Evolutionary conservation across 2,329 filamentous ascomycete species (phyloP), one percentile per base, ranked within the genome.

Genomic region (Scedosporium aurantiacum): DNA sequence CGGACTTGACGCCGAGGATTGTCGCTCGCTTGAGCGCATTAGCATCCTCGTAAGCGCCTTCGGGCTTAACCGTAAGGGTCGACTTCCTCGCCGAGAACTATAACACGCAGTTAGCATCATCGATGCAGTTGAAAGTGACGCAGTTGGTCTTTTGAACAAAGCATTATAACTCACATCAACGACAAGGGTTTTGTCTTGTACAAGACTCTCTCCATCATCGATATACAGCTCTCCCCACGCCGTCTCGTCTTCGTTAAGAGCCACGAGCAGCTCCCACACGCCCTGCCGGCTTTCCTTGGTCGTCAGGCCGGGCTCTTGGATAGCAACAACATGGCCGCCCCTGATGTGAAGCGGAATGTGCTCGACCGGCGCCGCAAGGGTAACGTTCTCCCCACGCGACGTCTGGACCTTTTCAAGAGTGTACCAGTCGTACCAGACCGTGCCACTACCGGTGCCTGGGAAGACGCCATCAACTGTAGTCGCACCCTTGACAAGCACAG

Each of bases 201-300:
- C 74, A 58, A 92, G 67, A 27, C 81, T 85, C 63, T 85, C 84
- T 7, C 90, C 90, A 63, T 95, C 90, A 66, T 94, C 90, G 4
- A 94, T 74, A 70, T 92, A 94, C 62, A 94, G 75, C 59, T 78
- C 76, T 0, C 90, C 90, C 1, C 69, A 71, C 0, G 90, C 90
- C 5, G 75, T 82, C 2, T 86, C 88, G 59, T 87, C 75, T 0
- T 70, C 68, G 5, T 80, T 83, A 0, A 88, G 79, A 0, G 89
- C 86, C 54, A 95, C 79, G 41, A 93, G 68, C 58, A 95, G 75
- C 69, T 86, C 80, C 74, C 93, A 93, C 65, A 85, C 78, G 66
- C 88, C 77, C 65, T 82, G 78, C 50, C 87, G 79, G 43, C 89
- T 74, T 52, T 80, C 81, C 0, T 78, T 79, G 0, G 87, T 90